phyloP scores from a whole-genome alignment of 2,329 filamentous ascomycete species.

The Uncinocarpus reesii region DNA sequence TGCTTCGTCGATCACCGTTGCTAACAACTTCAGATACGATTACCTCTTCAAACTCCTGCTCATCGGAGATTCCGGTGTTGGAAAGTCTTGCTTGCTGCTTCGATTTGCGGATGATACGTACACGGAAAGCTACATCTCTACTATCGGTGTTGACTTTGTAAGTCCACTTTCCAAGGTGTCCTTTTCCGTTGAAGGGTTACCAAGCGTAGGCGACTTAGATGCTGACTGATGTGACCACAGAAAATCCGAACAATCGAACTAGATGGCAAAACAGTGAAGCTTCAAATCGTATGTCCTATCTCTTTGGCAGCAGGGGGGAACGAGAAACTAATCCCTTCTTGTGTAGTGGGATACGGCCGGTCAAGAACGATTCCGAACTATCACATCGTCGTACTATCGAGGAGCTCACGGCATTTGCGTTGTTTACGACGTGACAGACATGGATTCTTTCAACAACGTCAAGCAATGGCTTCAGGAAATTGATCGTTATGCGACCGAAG shows the following conservation, averaged over 20 bases:
- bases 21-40: conserved; percentile 68
- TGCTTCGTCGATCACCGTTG: not conserved
- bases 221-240: conserved; percentile 38
- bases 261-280: conserved; percentile 98
- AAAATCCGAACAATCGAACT: conserved; percentile 99
- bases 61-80: conserved; percentile 99
- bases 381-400: conserved; percentile 98
- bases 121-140: conserved; percentile 99
- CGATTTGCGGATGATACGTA: conserved; percentile 99
- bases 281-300: conserved; percentile 75
- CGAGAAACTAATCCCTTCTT: not conserved
- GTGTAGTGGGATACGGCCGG: conserved; percentile 93
- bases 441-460: conserved; percentile 99
- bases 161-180: conserved; percentile 37
- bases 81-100: conserved; percentile 97
- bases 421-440: conserved; percentile 99
- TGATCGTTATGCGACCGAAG: conserved; percentile 96
- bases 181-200: not conserved
- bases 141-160: conserved; percentile 98
- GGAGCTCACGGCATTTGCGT: conserved; percentile 98
- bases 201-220: conserved; percentile 1
- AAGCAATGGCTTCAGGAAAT: conserved; percentile 99
- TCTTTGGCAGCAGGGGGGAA: not conserved
- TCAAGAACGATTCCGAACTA: conserved; percentile 98
- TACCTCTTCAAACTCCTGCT: conserved; percentile 99